A percentile compares a stretch with the other conserved stretches of the same genome.
phyloP scores from a whole-genome alignment of 768 basidiomycete genomes.

The Mycena maculata region DNA sequence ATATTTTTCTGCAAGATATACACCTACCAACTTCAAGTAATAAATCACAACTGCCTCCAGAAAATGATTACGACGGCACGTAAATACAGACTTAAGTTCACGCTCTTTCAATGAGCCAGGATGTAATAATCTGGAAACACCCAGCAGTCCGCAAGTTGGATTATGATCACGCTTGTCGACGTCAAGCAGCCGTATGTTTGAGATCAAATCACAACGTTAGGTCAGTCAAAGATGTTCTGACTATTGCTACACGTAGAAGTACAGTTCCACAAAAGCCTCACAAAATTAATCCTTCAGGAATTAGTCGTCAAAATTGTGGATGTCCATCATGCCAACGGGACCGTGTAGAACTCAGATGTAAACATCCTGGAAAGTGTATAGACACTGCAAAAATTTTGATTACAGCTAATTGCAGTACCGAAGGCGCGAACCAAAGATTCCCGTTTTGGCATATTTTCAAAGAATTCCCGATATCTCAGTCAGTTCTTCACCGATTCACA shows the following conservation, averaged over 20 bases:
- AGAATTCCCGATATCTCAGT: no score
- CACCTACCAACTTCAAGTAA: constrained; percentile 1
- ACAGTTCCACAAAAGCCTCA: background rate
- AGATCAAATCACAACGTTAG: constrained; percentile 2
- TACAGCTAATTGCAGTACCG: no score
- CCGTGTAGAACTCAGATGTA: constrained; percentile 8
- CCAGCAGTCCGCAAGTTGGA: background rate
- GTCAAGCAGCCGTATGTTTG: background rate
- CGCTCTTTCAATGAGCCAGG: background rate
- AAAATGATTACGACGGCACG: no score
- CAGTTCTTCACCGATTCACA: no score
- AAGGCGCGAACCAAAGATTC: no score
- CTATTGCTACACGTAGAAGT: background rate
- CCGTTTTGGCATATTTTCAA: no score
- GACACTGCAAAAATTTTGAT: constrained; percentile 10
- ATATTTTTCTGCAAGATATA: constrained; percentile 10
- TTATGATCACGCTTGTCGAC: background rate
- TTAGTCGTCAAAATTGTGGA: constrained; percentile 15
- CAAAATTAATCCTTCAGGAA: background rate
- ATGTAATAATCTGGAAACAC: constrained; percentile 14
- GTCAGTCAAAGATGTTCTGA: background rate
- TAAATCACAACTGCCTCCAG: no score
- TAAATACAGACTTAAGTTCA: no score
- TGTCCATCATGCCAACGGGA: constrained; percentile 7
- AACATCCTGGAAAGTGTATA: constrained; percentile 14